Conservation (phyloP, 2,329 filamentous ascomycete genomes). For the Xylariaceae sp. region DNA sequence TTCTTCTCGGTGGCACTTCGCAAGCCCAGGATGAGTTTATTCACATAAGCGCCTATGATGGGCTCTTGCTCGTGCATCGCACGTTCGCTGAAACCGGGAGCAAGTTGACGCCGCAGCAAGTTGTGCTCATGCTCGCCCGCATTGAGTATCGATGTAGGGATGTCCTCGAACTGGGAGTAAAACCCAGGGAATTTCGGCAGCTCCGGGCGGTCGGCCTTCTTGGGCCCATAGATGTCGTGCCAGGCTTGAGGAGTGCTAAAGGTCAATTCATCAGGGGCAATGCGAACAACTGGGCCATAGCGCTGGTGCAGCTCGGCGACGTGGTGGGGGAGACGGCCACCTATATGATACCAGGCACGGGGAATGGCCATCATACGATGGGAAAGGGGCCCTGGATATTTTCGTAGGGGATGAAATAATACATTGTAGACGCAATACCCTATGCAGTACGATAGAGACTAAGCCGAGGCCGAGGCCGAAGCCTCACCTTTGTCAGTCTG, state of each 20-base stretch:
- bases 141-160: conserved; percentile 3
- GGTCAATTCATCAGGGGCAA: conserved; percentile 10
- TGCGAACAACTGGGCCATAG: conserved; percentile 14
- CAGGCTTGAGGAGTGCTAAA: conserved; percentile 11
- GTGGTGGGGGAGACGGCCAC: conserved; percentile 1
- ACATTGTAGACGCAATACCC: conserved; percentile 8
- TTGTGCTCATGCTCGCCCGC: conserved; percentile 6
- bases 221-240: conserved; percentile 16
- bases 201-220: conserved; percentile 3
- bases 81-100: conserved; percentile 21
- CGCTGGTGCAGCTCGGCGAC: conserved; percentile 9
- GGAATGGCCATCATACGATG: conserved; percentile 9
- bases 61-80: conserved; percentile 22
- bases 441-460: background rate
- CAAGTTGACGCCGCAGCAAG: conserved; percentile 12
- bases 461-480: background rate
- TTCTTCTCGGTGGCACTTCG: background rate
- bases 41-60: conserved; percentile 20
- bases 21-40: conserved; percentile 17
- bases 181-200: conserved; percentile 7
- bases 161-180: conserved; percentile 5
- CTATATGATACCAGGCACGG: background rate
- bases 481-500: background rate
- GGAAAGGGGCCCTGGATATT: conserved; percentile 10
- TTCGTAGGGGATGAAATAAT: conserved; percentile 14